A percentile compares a stretch with the other conserved stretches of the same genome.
These are phyloP conservation scores for Gossypium australe DNA, from an alignment of 345 rosid genomes.

Conservation along the genomic window DNA sequence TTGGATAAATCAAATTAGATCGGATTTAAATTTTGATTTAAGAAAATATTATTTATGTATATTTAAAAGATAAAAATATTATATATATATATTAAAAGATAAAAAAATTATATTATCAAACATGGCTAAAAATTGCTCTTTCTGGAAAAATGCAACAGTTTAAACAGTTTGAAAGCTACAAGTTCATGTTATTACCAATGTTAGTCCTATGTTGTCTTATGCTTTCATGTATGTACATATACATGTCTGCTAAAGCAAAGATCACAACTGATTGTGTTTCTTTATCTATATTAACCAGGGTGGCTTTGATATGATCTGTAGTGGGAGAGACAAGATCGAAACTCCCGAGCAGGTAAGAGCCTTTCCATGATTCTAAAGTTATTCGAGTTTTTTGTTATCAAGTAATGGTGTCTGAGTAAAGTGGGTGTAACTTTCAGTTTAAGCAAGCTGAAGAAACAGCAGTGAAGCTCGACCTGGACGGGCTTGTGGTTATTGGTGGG, in stretches of 20 bases:
- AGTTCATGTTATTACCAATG: not conserved
- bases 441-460: constrained; percentile 98
- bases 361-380: not conserved
- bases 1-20: too few species aligned
- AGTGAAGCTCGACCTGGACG: constrained; percentile 81
- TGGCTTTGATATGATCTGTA: constrained; percentile 98
- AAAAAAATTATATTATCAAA: not conserved
- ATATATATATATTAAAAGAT: too few species aligned
- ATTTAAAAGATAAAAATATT: too few species aligned
- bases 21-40: too few species aligned
- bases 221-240: not conserved
- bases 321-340: constrained; percentile 99
- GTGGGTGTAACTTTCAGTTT: constrained; percentile 47
- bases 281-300: constrained; percentile 44
- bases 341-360: constrained; percentile 83
- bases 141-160: not conserved
- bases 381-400: not conserved
- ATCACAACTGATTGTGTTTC: not conserved
- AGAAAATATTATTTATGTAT: too few species aligned
- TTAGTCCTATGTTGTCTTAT: not conserved
- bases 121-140: not conserved
- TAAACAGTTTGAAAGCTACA: not conserved
- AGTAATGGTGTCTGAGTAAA: not conserved
- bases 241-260: not conserved
- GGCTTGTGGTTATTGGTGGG: constrained; percentile 91